These are phyloP conservation scores for Kodamaea suecica DNA, from an alignment of 1,139 yeast species.

Conservation along the genomic window DNA sequence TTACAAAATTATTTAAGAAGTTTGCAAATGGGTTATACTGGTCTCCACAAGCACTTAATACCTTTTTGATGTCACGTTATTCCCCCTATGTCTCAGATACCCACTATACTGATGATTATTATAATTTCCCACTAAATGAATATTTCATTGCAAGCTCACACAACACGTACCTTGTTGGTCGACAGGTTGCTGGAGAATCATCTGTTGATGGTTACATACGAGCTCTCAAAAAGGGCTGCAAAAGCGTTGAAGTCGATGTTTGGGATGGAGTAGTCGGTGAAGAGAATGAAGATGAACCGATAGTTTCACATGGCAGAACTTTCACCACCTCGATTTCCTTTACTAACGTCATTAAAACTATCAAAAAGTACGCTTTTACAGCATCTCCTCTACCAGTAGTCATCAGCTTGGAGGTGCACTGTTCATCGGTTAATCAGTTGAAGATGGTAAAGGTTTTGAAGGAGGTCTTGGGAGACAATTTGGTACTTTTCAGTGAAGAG, in stretches of 20 bases:
- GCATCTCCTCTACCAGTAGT: slow-evolving; percentile 82
- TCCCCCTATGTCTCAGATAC: slow-evolving; percentile 31
- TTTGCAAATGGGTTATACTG: slow-evolving; percentile 37
- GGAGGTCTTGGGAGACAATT: slow-evolving; percentile 55
- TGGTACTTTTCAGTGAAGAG: slow-evolving; percentile 43
- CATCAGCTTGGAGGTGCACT: slow-evolving; percentile 82
- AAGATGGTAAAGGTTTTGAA: slow-evolving; percentile 51
- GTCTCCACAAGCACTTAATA: slow-evolving; percentile 50
- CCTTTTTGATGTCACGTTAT: slow-evolving; percentile 49
- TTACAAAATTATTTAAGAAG: slow-evolving; percentile 41
- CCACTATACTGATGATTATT: slow-evolving; percentile 38
- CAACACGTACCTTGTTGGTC: slow-evolving; percentile 84
- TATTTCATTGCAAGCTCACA: slow-evolving; percentile 92
- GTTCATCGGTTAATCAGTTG: slow-evolving; percentile 62
- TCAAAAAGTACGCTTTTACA: slow-evolving; percentile 81
- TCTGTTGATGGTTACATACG: slow-evolving; percentile 90
- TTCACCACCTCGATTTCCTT: slow-evolving; percentile 74
- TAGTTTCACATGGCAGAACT: slow-evolving; percentile 86
- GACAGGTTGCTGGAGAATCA: slow-evolving; percentile 90
- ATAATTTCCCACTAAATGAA: slow-evolving; percentile 70
- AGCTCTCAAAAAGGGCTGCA: slow-evolving; percentile 85
- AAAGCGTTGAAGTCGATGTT: slow-evolving; percentile 89
- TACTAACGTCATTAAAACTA: slow-evolving; percentile 64
- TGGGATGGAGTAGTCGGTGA: slow-evolving; percentile 60
- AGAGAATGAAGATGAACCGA: slow-evolving; percentile 43